These are phyloP conservation scores for Geotrichum macrosporum DNA, from an alignment of 1,139 yeast genomes.

Conservation along the genomic window DNA sequence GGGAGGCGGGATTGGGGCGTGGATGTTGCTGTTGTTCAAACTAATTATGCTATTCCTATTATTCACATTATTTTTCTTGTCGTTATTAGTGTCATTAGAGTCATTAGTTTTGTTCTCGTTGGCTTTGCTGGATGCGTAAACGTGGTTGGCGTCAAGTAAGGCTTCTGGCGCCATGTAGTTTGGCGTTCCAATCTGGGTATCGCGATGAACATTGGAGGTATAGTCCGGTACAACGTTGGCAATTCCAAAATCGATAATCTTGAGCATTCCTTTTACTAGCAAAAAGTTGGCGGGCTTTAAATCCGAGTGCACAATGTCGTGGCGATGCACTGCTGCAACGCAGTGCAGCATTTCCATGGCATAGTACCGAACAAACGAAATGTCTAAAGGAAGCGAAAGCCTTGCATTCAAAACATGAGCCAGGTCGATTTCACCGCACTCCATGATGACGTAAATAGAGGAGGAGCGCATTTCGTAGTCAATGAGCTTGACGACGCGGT, in stretches of 20 bases:
- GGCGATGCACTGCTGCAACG: conserved; percentile 79
- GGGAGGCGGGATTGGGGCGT: conserved; percentile 18
- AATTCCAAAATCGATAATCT: conserved; percentile 92
- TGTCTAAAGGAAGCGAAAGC: conserved; percentile 51
- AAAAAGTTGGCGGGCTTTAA: conserved; percentile 93
- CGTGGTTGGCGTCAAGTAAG: conserved; percentile 54
- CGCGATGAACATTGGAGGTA: conserved; percentile 84
- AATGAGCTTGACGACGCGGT: conserved; percentile 71
- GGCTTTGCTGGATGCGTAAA: conserved; percentile 31
- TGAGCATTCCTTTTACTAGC: conserved; percentile 76
- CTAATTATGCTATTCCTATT: conserved; percentile 18
- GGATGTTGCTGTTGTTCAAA: conserved; percentile 18
- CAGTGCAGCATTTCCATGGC: conserved; percentile 77
- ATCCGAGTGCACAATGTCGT: conserved; percentile 91
- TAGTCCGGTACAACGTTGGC: conserved; percentile 93
- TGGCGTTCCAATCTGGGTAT: conserved; percentile 91
- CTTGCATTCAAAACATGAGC: conserved; percentile 73
- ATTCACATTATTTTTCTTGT: conserved; percentile 12
- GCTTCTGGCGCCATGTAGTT: conserved; percentile 99
- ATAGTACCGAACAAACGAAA: conserved; percentile 76
- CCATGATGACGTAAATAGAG: conserved; percentile 76
- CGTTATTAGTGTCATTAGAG: conserved; percentile 4
- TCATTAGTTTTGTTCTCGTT: conserved; percentile 16
- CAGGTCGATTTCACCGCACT: conserved; percentile 88
- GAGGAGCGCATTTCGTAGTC: conserved; percentile 69